These are phyloP conservation scores for Babesia gibsoni DNA, from an alignment of 169 alveolate genomes.

Conservation along the genomic window DNA sequence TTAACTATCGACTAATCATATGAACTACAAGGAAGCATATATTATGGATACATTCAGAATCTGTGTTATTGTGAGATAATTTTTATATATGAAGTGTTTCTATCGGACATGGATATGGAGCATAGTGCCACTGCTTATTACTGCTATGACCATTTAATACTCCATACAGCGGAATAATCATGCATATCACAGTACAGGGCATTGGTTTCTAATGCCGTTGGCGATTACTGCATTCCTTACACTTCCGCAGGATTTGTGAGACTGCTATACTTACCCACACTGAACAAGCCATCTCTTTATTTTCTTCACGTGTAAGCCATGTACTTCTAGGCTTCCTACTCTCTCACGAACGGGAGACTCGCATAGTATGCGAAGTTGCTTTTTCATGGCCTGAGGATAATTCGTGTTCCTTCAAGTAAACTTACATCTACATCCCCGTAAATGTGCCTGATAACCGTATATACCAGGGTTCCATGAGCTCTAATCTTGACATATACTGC, in stretches of 20 bases:
- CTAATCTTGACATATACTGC: constrained; percentile 80
- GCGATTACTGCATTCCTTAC: too few relatives aligned
- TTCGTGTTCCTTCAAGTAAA: neutral
- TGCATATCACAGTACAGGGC: too few relatives aligned
- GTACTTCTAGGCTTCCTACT: constrained; percentile 75
- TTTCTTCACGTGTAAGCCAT: constrained; percentile 73
- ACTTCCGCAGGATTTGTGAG: neutral
- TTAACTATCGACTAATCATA: neutral
- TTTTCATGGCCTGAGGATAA: constrained; percentile 67
- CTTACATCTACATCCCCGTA: constrained; percentile 78
- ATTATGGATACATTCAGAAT: neutral
- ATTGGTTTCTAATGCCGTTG: too few relatives aligned
- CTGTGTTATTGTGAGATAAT: too few relatives aligned
- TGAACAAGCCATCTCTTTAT: constrained; percentile 74
- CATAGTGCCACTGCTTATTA: too few relatives aligned
- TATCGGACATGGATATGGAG: too few relatives aligned
- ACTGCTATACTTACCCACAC: constrained; percentile 58
- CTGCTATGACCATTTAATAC: too few relatives aligned
- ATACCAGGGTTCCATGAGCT: constrained; percentile 80
- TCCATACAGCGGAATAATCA: too few relatives aligned
- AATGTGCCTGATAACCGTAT: constrained; percentile 77
- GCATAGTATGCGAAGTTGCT: constrained; percentile 71
- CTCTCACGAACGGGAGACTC: constrained; percentile 78
- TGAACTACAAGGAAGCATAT: neutral
- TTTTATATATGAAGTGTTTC: too few relatives aligned